Evolutionary conservation across 768 basidiomycete species (phyloP).

Genomic region (Russula lepida): DNA sequence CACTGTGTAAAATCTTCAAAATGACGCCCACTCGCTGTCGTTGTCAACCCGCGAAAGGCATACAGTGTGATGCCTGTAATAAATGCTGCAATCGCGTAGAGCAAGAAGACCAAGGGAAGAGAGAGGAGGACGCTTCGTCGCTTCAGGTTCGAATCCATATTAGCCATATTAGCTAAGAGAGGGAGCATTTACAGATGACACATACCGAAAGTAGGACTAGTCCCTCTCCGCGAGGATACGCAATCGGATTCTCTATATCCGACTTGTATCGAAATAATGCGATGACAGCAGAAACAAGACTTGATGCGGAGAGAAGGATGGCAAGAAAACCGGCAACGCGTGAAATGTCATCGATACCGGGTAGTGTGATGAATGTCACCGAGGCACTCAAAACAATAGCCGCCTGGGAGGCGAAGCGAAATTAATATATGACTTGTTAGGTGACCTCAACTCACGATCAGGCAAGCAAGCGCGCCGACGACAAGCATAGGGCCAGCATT

Average conservation of each 20-base stretch:
- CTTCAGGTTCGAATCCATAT: constrained; percentile 28
- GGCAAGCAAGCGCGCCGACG: constrained; percentile 46
- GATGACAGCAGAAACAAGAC: constrained; percentile 60
- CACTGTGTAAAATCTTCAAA: constrained; percentile 57
- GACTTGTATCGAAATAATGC: constrained; percentile 64
- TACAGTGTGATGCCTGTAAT: constrained; percentile 57
- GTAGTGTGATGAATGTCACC: constrained; percentile 72
- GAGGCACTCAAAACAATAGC: constrained; percentile 75
- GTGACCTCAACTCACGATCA: constrained; percentile 23
- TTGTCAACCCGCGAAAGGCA: constrained; percentile 45
- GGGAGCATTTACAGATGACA: constrained; percentile 7
- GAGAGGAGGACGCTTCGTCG: constrained; percentile 57
- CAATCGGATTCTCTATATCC: constrained; percentile 46
- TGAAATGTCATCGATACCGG: constrained; percentile 57
- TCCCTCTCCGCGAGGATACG: constrained; percentile 41
- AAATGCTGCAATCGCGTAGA: constrained; percentile 64
- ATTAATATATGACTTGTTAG: neutral
- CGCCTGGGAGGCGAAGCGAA: constrained; percentile 39
- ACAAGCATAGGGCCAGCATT: constrained; percentile 50
- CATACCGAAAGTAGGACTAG: constrained; percentile 48
- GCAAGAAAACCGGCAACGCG: constrained; percentile 61
- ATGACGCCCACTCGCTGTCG: constrained; percentile 34
- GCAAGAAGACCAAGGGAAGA: constrained; percentile 64
- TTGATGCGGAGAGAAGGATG: constrained; percentile 57
- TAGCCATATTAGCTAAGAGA: constrained; percentile 16